Evolutionary conservation across 163 green algal species (phyloP), one percentile per base, ranked within the genome.

Genomic region (Chloromonas sp.): DNA sequence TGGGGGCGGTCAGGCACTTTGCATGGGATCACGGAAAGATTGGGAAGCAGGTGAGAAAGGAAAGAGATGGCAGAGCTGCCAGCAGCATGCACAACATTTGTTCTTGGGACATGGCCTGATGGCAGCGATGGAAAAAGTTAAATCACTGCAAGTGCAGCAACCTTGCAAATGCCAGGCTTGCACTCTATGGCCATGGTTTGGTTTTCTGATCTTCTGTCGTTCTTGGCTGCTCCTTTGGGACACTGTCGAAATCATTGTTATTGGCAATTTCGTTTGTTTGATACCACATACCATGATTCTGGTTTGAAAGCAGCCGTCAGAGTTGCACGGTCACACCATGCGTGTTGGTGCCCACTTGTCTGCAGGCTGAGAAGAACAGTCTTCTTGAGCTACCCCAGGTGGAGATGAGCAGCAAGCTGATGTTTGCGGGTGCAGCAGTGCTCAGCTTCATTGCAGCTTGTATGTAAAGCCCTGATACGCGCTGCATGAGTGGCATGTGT

Each of bases 21-120:
- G 91, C 94, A 58, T 98, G 95, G 95, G 96, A 98, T 86, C 85
- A 94, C 70, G 59, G 85, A 83, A 95, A 94, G 77, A 95, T 97
- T 77, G 94, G 88, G 78, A 89, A 90, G 81, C 86, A 79, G 71
- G 71, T 79, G 71, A 2, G 71, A 79, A 74, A 11, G 66, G 5
- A 74, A 11, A 11, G 11, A 5, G 66, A 5, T 74, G 66, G 5
- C 36, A 36, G 36, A 36, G 36, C 36, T 36, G 36, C 36, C 36
- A 36, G 36, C 36, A 36, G 36, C 36, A 36, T 36, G 36, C 36
- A 36, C 36, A 36, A 36, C 36, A 36, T 36, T 36, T 36, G 36
- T 36, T 36, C 36, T 36, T 36, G 36, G 36, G 36, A 36, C 36
- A 36, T 36, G 36, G 36, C 8, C 66, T 76, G 66, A 8, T n/a